Evolutionary conservation across 2,329 filamentous ascomycete genomes (phyloP), one percentile per base, ranked within the genome.

Genomic region (Mycocentrospora acerina): DNA sequence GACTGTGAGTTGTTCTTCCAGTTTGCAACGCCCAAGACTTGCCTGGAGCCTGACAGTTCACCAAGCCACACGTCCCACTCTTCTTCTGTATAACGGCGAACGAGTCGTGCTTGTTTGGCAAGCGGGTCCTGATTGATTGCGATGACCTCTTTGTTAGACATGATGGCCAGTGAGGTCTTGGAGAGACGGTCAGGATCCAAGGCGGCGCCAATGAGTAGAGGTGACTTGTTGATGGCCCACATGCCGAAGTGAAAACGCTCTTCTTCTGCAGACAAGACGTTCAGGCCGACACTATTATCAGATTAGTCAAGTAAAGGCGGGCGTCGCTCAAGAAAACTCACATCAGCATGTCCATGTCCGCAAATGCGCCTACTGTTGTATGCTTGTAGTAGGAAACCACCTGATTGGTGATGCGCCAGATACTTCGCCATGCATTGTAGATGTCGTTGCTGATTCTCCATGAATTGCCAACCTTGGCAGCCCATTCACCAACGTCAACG

Each of bases 101-200:
- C 57, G 1, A 83, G 62, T n/a, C 67, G 67, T 1, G 78, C 76
- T 29, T 78, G 75, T 36, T 73, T 62, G 0, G 71, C 77, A 0
- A 81, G 58, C 0, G 71, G 42, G 49, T 82, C 80, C 48, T 82
- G 79, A 48, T 82, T 82, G 52, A 79, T 76, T 0, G 72, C 72
- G 16, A 83, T 76, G 15, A 79, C 71, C 37, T 79, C 78, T 17
- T 70, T 64, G 57, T 81, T 81, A 1, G 64, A 66, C 31, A 71
- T 42, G 31, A 69, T 62, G 3, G 42, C 44, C 2, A 54, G 12
- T 1, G 57, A 61, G 2, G 45, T 40, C 12, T 51, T 31, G 12
- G 66, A 64, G 7, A 50, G 35, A 2, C 44, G 46, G 11, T 37
- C 35, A 8, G 43, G 30, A 32, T 64, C 64, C 59, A 67, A 46